Evolutionary conservation across 352 stramenopile genomes (phyloP), one percentile per base, ranked within the genome.

Genomic region (Pythium guiyangense): DNA sequence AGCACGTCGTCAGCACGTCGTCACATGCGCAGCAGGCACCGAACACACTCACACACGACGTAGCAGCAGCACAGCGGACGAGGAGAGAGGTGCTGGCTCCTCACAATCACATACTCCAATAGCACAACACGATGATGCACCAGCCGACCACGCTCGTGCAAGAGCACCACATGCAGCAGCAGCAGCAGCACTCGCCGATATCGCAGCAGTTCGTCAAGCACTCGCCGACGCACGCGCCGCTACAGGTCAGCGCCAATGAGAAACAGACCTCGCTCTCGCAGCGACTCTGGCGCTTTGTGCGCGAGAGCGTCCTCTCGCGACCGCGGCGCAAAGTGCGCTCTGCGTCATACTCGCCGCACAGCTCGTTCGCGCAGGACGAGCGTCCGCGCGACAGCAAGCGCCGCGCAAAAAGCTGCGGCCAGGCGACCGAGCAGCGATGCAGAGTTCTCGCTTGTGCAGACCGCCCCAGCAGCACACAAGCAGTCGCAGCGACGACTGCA

Each of bases 261-360:
- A 45, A 27, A 25, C 46, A 25, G 35, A 27, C 27, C 17, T 56
- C 50, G 5, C 52, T 63, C 39, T 45, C 49, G 26, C 49, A 63
- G 57, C 49, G 57, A 5, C 37, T 63, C 18, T 63, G 57, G 57
- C 50, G 42, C 6, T 52, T 63, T 8, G 43, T 63, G 50, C 50
- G 49, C 50, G 43, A 58, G 11, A 54, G n/a, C 12, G 42, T 63
- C 25, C 12, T 54, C 0, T 11, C 26, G 4, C 46, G 25, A 6
- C 25, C 57, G 20, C 57, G 15, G 0, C 50, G 50, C 26, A 57
- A 58, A 31, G 50, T 63, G 43, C 57, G 57, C 26, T 57, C 57
- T n/a, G 49, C 57, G 12, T 63, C 57, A 25, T 63, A 63, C 44
- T 59, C 49, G 0, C 50, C 34, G 9, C 27, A 51, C 29, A 27